phyloP scores from a whole-genome alignment of 1,139 yeast species.

The Debaryomycetaceae sp. region DNA sequence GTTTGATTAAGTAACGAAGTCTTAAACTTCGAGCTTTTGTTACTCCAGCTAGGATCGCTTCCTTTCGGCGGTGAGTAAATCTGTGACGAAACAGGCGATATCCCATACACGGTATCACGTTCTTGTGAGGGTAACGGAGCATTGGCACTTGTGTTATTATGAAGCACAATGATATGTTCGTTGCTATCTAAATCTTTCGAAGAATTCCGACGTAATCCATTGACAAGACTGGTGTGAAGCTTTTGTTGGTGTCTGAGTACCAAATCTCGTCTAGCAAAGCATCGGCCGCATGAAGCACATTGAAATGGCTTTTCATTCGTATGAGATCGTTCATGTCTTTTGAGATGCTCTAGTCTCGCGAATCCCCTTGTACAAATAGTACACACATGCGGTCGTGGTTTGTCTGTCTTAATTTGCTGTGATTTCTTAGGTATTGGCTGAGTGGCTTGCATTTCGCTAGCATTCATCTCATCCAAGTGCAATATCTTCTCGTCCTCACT shows the following conservation, averaged over 20 bases:
- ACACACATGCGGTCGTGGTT: constrained; percentile 91
- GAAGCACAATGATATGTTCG: constrained; percentile 43
- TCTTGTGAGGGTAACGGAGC: constrained; percentile 36
- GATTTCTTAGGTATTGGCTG: constrained; percentile 88
- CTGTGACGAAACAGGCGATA: constrained; percentile 10
- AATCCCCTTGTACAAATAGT: constrained; percentile 93
- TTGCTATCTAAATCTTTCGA: constrained; percentile 18
- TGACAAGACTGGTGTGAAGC: constrained; percentile 27
- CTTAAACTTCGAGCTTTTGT: constrained; percentile 16
- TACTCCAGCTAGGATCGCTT: constrained; percentile 6
- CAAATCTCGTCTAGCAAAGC: constrained; percentile 48
- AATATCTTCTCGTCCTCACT: not conserved
- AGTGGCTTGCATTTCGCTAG: constrained; percentile 6
- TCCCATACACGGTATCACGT: constrained; percentile 1
- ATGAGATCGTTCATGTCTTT: constrained; percentile 92
- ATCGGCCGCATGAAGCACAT: constrained; percentile 49
- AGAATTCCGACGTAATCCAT: constrained; percentile 17
- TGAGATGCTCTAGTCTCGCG: constrained; percentile 90
- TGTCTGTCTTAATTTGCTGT: constrained; percentile 77
- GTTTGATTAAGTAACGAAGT: constrained; percentile 18
- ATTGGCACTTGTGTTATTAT: constrained; percentile 41
- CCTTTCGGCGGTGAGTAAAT: constrained; percentile 17
- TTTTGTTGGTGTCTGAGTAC: constrained; percentile 49
- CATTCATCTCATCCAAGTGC: not conserved
- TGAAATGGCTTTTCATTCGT: constrained; percentile 94